phyloP scores from a whole-genome alignment of 768 basidiomycete species.

The Cubamyces lactineus region DNA sequence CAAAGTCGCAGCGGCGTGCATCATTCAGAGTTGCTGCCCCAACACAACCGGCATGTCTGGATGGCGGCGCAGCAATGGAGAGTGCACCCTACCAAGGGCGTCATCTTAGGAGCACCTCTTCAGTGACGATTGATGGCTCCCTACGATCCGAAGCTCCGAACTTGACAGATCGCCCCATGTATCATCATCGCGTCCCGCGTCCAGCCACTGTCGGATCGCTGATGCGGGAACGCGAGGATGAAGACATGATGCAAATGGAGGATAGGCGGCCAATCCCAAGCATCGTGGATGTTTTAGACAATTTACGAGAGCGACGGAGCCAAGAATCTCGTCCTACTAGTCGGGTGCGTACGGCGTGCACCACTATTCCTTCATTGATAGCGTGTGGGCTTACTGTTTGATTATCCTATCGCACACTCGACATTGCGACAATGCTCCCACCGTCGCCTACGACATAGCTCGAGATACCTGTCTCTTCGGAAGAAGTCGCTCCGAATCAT shows the following conservation, averaged over 20 bases:
- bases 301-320: constrained; percentile 1
- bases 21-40: constrained; percentile 10
- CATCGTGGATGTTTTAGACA: constrained; percentile 10
- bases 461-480: not conserved
- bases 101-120: constrained; percentile 9
- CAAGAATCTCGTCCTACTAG: not conserved
- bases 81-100: constrained; percentile 3
- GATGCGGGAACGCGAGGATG: not conserved
- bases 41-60: not conserved
- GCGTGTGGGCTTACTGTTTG: not conserved
- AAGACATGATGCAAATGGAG: not conserved
- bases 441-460: not conserved
- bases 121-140: not conserved
- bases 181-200: not conserved
- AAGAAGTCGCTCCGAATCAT: not conserved
- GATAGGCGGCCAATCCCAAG: constrained; percentile 9
- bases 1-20: constrained; percentile 2
- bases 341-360: constrained; percentile 8
- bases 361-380: not conserved
- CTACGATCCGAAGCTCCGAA: not conserved
- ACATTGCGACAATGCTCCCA: not conserved
- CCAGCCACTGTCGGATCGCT: not conserved
- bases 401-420: not conserved
- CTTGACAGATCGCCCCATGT: not conserved
- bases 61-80: not conserved